Base-by-base conservation (phyloP, 2,329 filamentous ascomycete species). In the Epichloe sibirici region DNA sequence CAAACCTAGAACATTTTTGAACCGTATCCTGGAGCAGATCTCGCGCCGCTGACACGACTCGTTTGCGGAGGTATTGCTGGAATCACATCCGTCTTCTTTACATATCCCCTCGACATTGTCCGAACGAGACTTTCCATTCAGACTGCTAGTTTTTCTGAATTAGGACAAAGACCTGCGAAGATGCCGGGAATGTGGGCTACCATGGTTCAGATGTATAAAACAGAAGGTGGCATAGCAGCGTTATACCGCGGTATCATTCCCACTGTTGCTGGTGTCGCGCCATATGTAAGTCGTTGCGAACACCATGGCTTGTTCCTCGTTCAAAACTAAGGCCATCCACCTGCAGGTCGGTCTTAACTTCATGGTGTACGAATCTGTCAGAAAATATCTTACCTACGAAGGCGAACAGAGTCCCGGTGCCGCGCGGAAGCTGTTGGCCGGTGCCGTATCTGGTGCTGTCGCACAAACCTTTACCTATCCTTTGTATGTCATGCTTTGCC, bases 401-500 rank as follows among this genome's bases (percentile, higher is more conserved):
- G 93, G 93, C 45, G 84, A 95, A 57, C 79, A 86, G 63, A 88
- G 95, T 59, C 93, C 93, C 0, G 82, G 75, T 56, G 80, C 88
- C 1, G 68, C 81, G 51, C 83, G 91, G 51, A 98, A 97, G 66
- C 76, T 98, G 43, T 78, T 84, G 31, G 91, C 93, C 4, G 93
- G 93, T 53, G 93, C 93, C 13, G 81, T 97, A 50, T 95, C 90
- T n/a, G 93, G 93, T 40, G 93, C 89, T 31, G 87, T 98, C 50
- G 93, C 93, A 43, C 93, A 98, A 68, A 97, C 91, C 2, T 95
- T 87, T 77, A 98, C 93, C 64, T 98, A 98, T 71, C 93, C 93
- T 56, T 96, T 98, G 87, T 95, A 71, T 78, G 87, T 73, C 23
- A 9, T 49, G 17, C 13, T 21, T 28, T 23, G n/a, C 6, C 42